These are phyloP conservation scores for Abrus pulchellus DNA, from an alignment of 306 rosid genomes.

Conservation along the genomic window DNA sequence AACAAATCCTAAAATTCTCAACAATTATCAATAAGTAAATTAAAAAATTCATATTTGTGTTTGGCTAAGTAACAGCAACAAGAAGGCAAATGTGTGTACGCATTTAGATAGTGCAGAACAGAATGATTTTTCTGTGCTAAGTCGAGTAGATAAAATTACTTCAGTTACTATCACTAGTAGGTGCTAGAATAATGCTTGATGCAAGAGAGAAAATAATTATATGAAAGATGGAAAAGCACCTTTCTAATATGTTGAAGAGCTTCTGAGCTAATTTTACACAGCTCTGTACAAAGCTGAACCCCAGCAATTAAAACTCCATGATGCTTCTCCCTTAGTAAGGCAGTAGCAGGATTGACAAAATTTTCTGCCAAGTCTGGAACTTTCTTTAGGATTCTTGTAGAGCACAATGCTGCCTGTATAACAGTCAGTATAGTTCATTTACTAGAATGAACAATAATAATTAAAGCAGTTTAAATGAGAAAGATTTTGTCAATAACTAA, in stretches of 20 bases:
- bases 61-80: not conserved
- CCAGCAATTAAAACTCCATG: constrained; percentile 98
- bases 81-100: not conserved
- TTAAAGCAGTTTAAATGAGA: constrained; percentile 37
- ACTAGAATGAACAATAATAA: constrained; percentile 44
- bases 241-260: constrained; percentile 90
- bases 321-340: constrained; percentile 95
- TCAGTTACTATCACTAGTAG: constrained; percentile 40
- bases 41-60: not conserved
- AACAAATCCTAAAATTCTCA: not conserved
- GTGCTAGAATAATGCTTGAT: not conserved
- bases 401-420: constrained; percentile 93
- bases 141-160: constrained; percentile 16
- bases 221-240: constrained; percentile 61
- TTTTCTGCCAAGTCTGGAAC: constrained; percentile 99
- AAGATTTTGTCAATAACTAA: constrained; percentile 11
- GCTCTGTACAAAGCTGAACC: constrained; percentile 96
- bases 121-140: too few species aligned
- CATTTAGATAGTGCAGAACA: too few species aligned
- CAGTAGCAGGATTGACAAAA: constrained; percentile 87
- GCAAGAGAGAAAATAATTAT: not conserved
- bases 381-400: constrained; percentile 93
- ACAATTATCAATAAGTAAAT: not conserved
- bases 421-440: constrained; percentile 52
- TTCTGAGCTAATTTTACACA: constrained; percentile 84